phyloP scores from a whole-genome alignment of 495 filamentous ascomycete species.

The Hypomontagnella monticulosa region DNA sequence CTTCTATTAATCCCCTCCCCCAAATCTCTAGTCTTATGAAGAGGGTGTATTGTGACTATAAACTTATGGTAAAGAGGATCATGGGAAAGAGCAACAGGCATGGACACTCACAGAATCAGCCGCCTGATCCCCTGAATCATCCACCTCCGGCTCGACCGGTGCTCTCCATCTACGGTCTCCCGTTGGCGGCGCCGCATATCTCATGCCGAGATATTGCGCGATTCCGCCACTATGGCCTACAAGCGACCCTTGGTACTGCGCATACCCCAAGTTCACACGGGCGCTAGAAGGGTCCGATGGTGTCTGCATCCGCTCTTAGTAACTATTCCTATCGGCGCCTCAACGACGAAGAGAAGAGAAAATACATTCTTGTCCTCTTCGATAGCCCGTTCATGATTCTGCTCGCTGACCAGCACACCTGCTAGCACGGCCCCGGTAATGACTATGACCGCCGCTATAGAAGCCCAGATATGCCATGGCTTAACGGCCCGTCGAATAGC shows the following conservation, averaged over 20 bases:
- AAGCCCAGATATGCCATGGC: slow-evolving; percentile 15
- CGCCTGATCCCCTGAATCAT: slow-evolving; percentile 36
- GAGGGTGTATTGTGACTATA: background rate
- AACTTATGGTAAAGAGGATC: background rate
- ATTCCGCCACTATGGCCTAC: slow-evolving; percentile 48
- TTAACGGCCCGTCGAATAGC: background rate
- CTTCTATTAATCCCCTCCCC: background rate
- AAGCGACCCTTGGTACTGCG: slow-evolving; percentile 49
- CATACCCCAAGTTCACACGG: slow-evolving; percentile 55
- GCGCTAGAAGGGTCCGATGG: slow-evolving; percentile 14
- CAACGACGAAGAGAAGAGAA: background rate
- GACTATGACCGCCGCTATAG: background rate
- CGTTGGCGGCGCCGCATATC: slow-evolving; percentile 55
- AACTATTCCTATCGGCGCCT: background rate
- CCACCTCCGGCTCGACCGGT: slow-evolving; percentile 43
- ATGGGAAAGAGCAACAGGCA: background rate
- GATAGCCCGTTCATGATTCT: slow-evolving; percentile 12
- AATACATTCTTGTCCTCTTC: slow-evolving; percentile 15
- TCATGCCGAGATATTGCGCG: slow-evolving; percentile 55
- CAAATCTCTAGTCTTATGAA: background rate
- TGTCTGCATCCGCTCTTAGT: slow-evolving; percentile 5
- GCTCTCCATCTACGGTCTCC: slow-evolving; percentile 53
- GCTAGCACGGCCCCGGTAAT: slow-evolving; percentile 14
- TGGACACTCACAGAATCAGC: slow-evolving; percentile 37
- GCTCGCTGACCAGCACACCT: slow-evolving; percentile 11